A percentile compares a stretch with the other conserved stretches of the same genome.
Conservation (phyloP, 345 rosid genomes). For the Pistacia atlantica region DNA sequence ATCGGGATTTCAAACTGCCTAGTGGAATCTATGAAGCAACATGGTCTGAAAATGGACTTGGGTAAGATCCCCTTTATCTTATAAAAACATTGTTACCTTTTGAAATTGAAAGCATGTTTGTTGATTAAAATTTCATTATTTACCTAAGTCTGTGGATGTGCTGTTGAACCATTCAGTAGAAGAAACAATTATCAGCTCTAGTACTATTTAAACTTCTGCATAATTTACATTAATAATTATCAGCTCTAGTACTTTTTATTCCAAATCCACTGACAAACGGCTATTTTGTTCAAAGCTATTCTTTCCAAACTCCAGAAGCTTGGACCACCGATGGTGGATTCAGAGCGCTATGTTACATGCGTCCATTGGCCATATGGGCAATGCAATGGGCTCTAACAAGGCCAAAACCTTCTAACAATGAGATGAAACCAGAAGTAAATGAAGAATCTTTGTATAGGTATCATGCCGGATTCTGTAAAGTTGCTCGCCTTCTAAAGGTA, state of each 20-base stretch:
- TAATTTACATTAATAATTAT: background rate
- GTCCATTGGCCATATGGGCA: slow-evolving; percentile 92
- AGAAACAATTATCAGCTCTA: background rate
- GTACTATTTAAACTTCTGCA: background rate
- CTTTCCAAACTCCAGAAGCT: slow-evolving; percentile 92
- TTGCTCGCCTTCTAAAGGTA: slow-evolving; percentile 70
- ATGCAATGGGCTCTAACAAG: slow-evolving; percentile 89
- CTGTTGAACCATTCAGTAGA: too few species aligned
- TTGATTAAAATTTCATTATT: too few species aligned
- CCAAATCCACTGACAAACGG: background rate
- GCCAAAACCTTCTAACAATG: slow-evolving; percentile 32
- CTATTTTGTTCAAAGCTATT: slow-evolving; percentile 45
- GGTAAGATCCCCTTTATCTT: slow-evolving; percentile 44
- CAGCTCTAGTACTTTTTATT: background rate
- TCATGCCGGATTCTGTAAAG: slow-evolving; percentile 59
- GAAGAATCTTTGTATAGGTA: slow-evolving; percentile 38
- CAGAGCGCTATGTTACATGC: slow-evolving; percentile 76
- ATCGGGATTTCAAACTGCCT: slow-evolving; percentile 88
- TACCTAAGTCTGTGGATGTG: too few species aligned
- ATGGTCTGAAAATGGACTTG: slow-evolving; percentile 84
- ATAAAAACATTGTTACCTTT: background rate
- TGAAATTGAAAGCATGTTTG: background rate
- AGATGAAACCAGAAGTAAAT: slow-evolving; percentile 28
- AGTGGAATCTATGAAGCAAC: slow-evolving; percentile 73
- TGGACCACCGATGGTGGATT: slow-evolving; percentile 71